Conservation (phyloP, 495 filamentous ascomycete species). For the Tuber calosporum region DNA sequence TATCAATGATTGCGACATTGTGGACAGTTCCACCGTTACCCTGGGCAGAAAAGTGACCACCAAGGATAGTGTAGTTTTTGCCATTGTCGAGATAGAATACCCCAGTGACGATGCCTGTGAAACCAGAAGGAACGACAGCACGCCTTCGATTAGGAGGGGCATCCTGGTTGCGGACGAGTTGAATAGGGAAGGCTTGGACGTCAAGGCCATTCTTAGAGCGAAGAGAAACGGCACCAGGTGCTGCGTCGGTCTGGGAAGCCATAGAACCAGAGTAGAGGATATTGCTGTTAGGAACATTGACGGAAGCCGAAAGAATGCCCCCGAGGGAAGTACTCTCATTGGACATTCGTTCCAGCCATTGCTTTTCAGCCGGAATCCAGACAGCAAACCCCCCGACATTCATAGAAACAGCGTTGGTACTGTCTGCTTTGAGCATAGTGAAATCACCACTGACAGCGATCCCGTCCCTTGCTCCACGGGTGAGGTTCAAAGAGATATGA, state of each 20-base stretch:
- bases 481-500: constrained; percentile 72
- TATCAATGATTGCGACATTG: constrained; percentile 67
- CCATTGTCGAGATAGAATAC: constrained; percentile 58
- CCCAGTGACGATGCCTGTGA: constrained; percentile 64
- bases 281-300: constrained; percentile 54
- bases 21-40: constrained; percentile 64
- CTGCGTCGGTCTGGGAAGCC: constrained; percentile 59
- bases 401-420: constrained; percentile 50
- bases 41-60: constrained; percentile 73
- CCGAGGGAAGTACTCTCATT: constrained; percentile 56
- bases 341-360: constrained; percentile 82
- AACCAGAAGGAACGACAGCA: constrained; percentile 47
- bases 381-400: constrained; percentile 70
- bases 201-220: constrained; percentile 46
- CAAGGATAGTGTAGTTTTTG: constrained; percentile 77
- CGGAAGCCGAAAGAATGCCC: constrained; percentile 63
- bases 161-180: constrained; percentile 47
- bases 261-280: constrained; percentile 73
- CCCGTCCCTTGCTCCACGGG: constrained; percentile 59
- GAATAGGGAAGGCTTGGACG: constrained; percentile 53
- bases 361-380: constrained; percentile 83
- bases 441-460: constrained; percentile 80
- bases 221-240: constrained; percentile 62
- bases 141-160: constrained; percentile 49
- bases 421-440: constrained; percentile 59